A percentile compares a stretch with the other conserved stretches of the same genome.
These are phyloP conservation scores for Penicillium vulpinum DNA, from an alignment of 2,329 filamentous ascomycete genomes.

Conservation along the genomic window DNA sequence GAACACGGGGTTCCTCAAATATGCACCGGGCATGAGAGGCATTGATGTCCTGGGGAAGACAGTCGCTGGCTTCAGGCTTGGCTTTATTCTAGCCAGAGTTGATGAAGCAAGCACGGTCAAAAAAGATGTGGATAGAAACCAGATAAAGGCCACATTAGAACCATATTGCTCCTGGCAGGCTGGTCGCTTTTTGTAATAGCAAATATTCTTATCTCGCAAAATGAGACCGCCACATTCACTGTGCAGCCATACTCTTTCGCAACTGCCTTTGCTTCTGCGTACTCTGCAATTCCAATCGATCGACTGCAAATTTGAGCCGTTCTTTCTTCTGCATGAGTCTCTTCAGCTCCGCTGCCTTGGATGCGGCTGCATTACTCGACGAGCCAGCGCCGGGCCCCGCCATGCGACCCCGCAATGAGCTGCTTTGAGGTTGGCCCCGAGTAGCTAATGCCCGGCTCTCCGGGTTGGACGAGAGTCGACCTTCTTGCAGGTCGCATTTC, in stretches of 20 bases:
- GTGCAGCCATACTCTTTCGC: conserved; percentile 69
- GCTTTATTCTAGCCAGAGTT: background rate
- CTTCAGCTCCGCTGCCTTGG: conserved; percentile 61
- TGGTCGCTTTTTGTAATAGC: background rate
- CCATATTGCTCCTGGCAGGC: background rate
- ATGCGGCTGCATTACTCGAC: conserved; percentile 26
- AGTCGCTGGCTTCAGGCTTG: background rate
- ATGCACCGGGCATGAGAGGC: background rate
- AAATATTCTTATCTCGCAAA: conserved; percentile 2
- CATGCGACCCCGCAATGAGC: conserved; percentile 24
- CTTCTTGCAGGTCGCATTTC: conserved; percentile 79
- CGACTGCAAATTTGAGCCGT: conserved; percentile 80
- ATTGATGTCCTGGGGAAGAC: background rate
- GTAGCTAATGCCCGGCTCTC: conserved; percentile 28
- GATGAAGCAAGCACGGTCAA: background rate
- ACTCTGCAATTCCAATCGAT: conserved; percentile 82
- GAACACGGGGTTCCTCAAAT: background rate
- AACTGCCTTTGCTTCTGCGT: conserved; percentile 71
- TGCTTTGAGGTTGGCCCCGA: conserved; percentile 19
- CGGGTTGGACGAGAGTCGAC: conserved; percentile 55
- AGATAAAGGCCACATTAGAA: too few species aligned
- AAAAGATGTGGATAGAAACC: background rate
- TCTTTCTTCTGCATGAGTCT: conserved; percentile 79
- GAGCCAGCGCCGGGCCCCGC: conserved; percentile 27
- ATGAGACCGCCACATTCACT: conserved; percentile 24